Evolutionary conservation across 2,329 filamentous ascomycete genomes (phyloP), one percentile per base, ranked within the genome.

Genomic region (Epicoccum sorghinum): DNA sequence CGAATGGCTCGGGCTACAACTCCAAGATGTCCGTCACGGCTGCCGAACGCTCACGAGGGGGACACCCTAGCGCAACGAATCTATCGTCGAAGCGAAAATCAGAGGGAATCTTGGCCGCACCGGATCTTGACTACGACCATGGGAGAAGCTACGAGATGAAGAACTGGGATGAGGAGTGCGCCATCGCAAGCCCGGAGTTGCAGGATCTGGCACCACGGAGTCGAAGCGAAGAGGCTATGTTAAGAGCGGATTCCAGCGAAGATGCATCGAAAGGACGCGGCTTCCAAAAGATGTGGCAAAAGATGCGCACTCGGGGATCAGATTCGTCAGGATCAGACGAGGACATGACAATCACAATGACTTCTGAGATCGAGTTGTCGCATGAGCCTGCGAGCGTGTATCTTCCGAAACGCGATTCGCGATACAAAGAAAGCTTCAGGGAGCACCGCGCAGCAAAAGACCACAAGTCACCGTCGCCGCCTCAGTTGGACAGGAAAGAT

Each of bases 131-230:
- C 12, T 22, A 33, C 2, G 55, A 66, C 35, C 49, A 57, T 4
- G 58, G 55, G 5, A 57, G 65, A 30, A 62, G 61, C 39, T 67
- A 65, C 14, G 64, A 69, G 38, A 45, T 70, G 52, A 61, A 58
- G 12, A 35, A 62, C 5, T 70, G 64, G 67, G 59, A 59, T 7
- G 65, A 67, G 38, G 48, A 39, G 42, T 52, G 33, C 23, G 57
- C 24, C 7, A 44, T 47, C 8, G 8, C 44, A 6, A 52, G 44
- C 18, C 32, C 43, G 9, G 41, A 39, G 23, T 12, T 30, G 14
- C 9, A 41, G 13, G 30, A 41, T 5, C 40, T 39, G n/a, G 23
- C 46, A 42, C 18, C 7, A 22, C 51, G 43, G 14, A 57, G 24
- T 13, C 49, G 29, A 1, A 60, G 57, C 35, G 49, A 56, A n/a